Base-by-base conservation (phyloP, 2,329 filamentous ascomycete species). In the Trichoderma brevicompactum region DNA sequence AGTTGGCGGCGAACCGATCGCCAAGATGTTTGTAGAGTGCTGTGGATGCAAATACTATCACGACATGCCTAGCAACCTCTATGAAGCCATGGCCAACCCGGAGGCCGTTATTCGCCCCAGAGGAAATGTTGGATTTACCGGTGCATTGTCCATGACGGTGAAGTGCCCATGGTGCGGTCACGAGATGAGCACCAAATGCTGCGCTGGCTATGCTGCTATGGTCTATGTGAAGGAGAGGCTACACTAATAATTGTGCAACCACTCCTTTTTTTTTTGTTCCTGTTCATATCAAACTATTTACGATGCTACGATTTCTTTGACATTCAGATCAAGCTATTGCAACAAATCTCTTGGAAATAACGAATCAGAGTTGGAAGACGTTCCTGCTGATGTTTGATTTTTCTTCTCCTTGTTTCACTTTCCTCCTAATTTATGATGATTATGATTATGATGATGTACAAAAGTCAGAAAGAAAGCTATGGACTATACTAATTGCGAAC, bases 131-230 rank as follows among this genome's bases (percentile, higher is more conserved):
- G 85, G 85, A 0, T 85, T 87, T 49, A 81, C 81, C 48, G 85
- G 85, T 1, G 78, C 83, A 7, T 81, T 88, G 50, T 86, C 82
- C 8, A 88, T 87, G 68, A 85, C 83, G 72, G 85, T 90, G 32
- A 85, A 84, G 69, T 92, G 89, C 73, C 88, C 88, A 8, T 92
- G 89, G 89, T 92, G 89, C 74, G 80, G 80, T 49, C 89, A 92
- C 77, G 83, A 84, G 56, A 91, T 92, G 89, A 88, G 81, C 69
- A 88, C 83, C 13, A 79, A 77, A 65, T 92, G 89, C 76, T 92
- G 89, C 73, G 83, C 88, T 10, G 89, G 88, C 7, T 89, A 89
- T 77, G 85, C 87, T 10, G 86, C 89, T 1, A 81, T 89, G 50
- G 84, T 92, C 4, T 85, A 88, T 67, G 77, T 92, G 70, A 85